Evolutionary conservation across 257 asterid genomes (phyloP).

Genomic region (Solanum pinnatisectum): DNA sequence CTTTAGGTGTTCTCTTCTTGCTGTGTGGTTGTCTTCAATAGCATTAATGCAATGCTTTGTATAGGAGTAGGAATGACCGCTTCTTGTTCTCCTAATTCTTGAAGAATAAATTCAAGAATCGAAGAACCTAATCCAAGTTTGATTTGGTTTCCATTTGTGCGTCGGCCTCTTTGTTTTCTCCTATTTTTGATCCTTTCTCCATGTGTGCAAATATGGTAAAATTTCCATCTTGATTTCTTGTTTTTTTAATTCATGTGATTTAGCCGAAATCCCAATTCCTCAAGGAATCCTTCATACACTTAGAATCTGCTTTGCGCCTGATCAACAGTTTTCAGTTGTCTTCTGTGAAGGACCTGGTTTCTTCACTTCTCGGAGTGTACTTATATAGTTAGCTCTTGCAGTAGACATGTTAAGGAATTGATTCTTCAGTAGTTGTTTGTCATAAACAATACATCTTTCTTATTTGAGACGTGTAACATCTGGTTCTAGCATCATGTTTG

Average conservation of each 20-base stretch:
- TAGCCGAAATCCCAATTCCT: not conserved
- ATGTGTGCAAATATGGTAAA: not conserved
- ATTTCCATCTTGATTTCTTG: not conserved
- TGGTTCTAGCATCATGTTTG: not conserved
- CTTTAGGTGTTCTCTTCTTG: not conserved
- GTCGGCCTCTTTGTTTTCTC: not conserved
- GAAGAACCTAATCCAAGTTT: not conserved
- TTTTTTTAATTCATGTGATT: not conserved
- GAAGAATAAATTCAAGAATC: not conserved
- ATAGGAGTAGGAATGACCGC: not conserved
- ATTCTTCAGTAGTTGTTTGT: not conserved
- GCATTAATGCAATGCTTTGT: not conserved
- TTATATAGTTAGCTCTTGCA: not conserved
- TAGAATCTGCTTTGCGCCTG: not conserved
- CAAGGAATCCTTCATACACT: not conserved
- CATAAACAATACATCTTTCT: not conserved
- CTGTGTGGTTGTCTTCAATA: not conserved
- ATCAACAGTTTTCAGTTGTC: not conserved
- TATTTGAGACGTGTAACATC: not conserved
- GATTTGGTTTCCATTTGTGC: not conserved
- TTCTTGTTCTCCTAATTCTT: not conserved
- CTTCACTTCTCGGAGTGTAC: not conserved
- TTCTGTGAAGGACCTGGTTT: not conserved
- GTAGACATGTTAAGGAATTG: not conserved
- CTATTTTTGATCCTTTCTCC: not conserved